These are phyloP conservation scores for Gossypium davidsonii DNA, from an alignment of 441 rosid species.

Conservation along the genomic window DNA sequence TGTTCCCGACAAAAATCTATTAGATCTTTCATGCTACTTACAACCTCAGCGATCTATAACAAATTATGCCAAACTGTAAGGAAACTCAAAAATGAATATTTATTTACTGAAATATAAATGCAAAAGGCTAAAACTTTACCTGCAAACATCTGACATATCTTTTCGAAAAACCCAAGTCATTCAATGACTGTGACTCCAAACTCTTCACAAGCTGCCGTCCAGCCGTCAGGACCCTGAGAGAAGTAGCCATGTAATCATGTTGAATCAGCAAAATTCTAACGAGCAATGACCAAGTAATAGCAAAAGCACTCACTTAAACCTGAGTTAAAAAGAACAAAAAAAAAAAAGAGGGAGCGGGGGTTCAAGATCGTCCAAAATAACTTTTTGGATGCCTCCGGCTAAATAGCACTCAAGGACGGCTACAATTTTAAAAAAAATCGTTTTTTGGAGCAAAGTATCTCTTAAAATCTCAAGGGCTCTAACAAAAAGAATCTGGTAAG, in stretches of 20 bases:
- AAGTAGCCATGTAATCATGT: slow-evolving; percentile 13
- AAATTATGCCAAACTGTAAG: slow-evolving; percentile 12
- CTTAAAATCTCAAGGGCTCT: neutral
- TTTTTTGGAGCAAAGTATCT: neutral
- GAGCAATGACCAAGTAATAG: neutral
- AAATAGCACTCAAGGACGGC: neutral
- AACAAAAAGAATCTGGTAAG: neutral
- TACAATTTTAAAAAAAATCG: neutral
- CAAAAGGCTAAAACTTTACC: slow-evolving; percentile 34
- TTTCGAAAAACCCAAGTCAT: slow-evolving; percentile 93
- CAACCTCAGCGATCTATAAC: slow-evolving; percentile 92
- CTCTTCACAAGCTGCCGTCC: slow-evolving; percentile 88
- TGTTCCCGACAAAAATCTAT: slow-evolving; percentile 75
- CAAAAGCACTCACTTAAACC: neutral
- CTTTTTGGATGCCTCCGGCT: neutral
- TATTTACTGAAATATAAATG: neutral
- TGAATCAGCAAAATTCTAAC: slow-evolving; percentile 4
- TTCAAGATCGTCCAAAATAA: neutral
- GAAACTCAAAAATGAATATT: neutral
- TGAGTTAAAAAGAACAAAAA: neutral
- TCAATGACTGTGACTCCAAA: slow-evolving; percentile 82
- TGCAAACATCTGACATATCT: slow-evolving; percentile 95
- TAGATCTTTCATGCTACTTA: slow-evolving; percentile 97
- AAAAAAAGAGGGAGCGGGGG: neutral
- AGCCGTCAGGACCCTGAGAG: slow-evolving; percentile 74